phyloP scores from a whole-genome alignment of 106 monocot genomes.

The Ottelia alismoides region DNA sequence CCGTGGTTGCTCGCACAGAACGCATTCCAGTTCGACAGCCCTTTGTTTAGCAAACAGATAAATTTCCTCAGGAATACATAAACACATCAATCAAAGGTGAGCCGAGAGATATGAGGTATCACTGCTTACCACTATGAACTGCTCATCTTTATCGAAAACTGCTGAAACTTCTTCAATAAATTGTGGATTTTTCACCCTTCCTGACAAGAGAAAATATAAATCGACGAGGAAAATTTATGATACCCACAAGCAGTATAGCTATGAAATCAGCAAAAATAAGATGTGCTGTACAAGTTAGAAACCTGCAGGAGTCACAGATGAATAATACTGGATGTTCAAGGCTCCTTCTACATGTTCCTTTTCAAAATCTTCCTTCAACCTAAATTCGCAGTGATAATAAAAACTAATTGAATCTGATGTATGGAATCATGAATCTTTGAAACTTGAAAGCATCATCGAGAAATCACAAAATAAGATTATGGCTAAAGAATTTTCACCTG shows the following conservation, averaged over 20 bases:
- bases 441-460: not conserved
- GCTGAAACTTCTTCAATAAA: slow-evolving; percentile 8
- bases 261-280: not conserved
- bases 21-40: slow-evolving; percentile 3
- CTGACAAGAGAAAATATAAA: not conserved
- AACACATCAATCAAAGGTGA: not conserved
- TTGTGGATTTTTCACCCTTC: slow-evolving; percentile 10
- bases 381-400: too few species aligned
- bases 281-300: not conserved
- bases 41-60: not conserved
- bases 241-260: not conserved
- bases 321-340: slow-evolving; percentile 10
- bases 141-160: not conserved
- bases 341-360: slow-evolving; percentile 11
- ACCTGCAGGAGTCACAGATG: slow-evolving; percentile 5
- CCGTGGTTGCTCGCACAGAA: not conserved
- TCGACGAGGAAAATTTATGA: not conserved
- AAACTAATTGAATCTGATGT: too few species aligned
- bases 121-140: slow-evolving; percentile 5
- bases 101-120: not conserved
- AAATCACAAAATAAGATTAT: too few species aligned
- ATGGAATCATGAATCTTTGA: too few species aligned
- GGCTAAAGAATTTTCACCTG: not conserved
- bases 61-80: not conserved
- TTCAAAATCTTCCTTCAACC: slow-evolving; percentile 8